Percentiles rank a stretch among this genome's conserved stretches.
Conservation (phyloP, 441 rosid species). For the Eruca vesicaria region DNA sequence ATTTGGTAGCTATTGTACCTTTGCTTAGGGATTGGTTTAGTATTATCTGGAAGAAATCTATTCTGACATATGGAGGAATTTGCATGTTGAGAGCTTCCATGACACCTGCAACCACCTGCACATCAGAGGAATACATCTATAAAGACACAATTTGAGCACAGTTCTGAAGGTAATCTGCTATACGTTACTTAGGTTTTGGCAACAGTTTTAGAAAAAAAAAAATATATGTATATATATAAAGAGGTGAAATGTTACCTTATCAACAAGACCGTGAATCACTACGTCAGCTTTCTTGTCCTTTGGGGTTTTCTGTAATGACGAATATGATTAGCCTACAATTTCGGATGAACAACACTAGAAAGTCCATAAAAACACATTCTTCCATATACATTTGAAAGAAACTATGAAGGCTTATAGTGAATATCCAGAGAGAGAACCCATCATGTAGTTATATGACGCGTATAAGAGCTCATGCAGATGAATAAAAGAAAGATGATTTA, state of each 20-base stretch:
- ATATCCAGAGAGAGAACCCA: not conserved
- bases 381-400: not conserved
- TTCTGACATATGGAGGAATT: constrained; percentile 80
- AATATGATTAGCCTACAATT: constrained; percentile 7
- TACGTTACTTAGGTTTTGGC: not conserved
- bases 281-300: constrained; percentile 93
- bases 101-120: constrained; percentile 89
- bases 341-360: not conserved
- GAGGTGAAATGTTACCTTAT: constrained; percentile 55
- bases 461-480: not conserved
- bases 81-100: constrained; percentile 65
- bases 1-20: constrained; percentile 41
- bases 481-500: constrained; percentile 19
- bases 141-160: not conserved
- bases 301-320: constrained; percentile 74
- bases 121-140: constrained; percentile 12
- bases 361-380: not conserved
- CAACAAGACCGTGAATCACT: constrained; percentile 90
- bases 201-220: constrained; percentile 1
- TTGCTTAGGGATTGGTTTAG: constrained; percentile 62
- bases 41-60: constrained; percentile 70
- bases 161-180: not conserved
- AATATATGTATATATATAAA: not conserved
- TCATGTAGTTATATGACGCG: not conserved
- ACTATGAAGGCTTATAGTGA: not conserved